Base-by-base conservation (phyloP, 2,329 filamentous ascomycete genomes). In the Penicillium italicum region DNA sequence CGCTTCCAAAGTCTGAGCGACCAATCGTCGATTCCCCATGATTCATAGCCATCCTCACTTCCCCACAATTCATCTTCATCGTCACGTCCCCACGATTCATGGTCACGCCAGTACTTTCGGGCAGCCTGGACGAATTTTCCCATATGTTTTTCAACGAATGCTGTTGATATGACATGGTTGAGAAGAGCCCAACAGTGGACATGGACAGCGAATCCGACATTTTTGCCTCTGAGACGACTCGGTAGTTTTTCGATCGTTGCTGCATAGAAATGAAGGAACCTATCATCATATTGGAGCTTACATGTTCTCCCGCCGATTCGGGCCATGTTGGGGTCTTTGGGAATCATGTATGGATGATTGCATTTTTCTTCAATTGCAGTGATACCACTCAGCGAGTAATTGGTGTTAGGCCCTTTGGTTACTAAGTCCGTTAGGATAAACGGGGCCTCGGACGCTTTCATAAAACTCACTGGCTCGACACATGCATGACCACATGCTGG, bases 111-210 rank as follows among this genome's bases (percentile, higher is more conserved):
- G 37, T 59, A 51, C 10, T 43, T 20, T 50, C 37, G 54, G 28
- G 14, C 45, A 42, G 22, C 28, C 28, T 22, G 18, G 16, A 57
- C 30, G 5, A 59, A 38, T 24, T 36, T 54, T 8, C 14, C 30
- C 7, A 59, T 2, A 1, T 43, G 8, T 2, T 3, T 43, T 28
- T 43, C 41, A 20, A 12, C 40, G 24, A 24, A 31, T 20, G 8
- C 44, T 8, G 30, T 43, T 45, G 22, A 18, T 30, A 50, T 28
- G 4, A 46, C 37, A 22, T n/a, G 37, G 18, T 40, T 16, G 26
- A 57, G 20, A n/a, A 59, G 24, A 7, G 22, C 42, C 53, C 56
- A 58, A 37, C 57, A 59, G 43, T 59, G 50, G n/a, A 50, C 50
- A 45, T 59, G 57, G 6, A 57, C 34, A 22, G 54, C 8, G 20